Base-by-base conservation (phyloP, 2,329 filamentous ascomycete genomes). In the Pestalotiopsis sp. region DNA sequence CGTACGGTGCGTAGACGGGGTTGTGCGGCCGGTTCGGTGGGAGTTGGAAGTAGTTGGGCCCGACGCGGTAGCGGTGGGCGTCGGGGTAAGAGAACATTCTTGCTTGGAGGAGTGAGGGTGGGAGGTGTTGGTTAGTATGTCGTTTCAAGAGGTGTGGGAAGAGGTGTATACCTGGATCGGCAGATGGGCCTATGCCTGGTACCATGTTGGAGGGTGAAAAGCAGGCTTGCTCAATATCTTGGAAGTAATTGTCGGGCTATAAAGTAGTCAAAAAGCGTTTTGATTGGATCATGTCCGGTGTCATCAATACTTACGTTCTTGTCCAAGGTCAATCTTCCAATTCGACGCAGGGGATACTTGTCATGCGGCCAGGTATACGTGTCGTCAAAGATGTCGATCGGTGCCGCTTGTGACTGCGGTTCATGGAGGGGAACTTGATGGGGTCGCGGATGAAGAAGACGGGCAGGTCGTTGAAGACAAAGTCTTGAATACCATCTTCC, bases 361-460 rank as follows among this genome's bases (percentile, higher is more conserved):
- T 78, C 81, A 69, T 91, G 87, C 2, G 90, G 90, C 90, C 90
- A 92, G 73, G 90, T 85, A 79, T 92, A 91, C 61, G 91, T 93
- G 70, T 91, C 80, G 75, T 93, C 91, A 70, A 93, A 91, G 70
- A 92, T 82, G 78, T 90, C 83, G 85, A 89, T 57, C 81, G 82
- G 76, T 87, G 88, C 31, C 56, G 49, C 14, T 39, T 49, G 73
- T 83, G 84, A 72, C 84, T 87, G 89, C 89, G 91, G 82, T 91
- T 92, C 75, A 93, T 91, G 75, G 90, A 83, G 27, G 91, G 91
- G 76, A 92, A 93, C 78, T 94, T 93, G 71, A 89, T 86, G 0
- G 91, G 90, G 71, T 94, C 91, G 66, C 91, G 84, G n/a, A 93
- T 76, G 80, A 94, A 94, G 84, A 94, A 94, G 2, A 93, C 88